A percentile compares a stretch with the other conserved stretches of the same genome.
Evolutionary conservation across 2,329 filamentous ascomycete species (phyloP).

Genomic region (Plectosphaerella cucumerina): DNA sequence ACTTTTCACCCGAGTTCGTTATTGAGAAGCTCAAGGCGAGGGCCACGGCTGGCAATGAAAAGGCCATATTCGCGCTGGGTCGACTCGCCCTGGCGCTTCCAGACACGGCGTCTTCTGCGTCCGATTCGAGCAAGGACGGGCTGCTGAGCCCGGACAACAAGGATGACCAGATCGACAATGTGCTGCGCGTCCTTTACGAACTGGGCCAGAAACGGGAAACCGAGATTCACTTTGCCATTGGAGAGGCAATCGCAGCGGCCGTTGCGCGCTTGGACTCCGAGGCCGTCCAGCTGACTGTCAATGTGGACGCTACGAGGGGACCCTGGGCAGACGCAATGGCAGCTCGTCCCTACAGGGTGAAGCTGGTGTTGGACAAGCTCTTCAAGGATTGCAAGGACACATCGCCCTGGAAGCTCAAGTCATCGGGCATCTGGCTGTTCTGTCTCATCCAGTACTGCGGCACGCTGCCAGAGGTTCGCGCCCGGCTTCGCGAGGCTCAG

Average conservation of each 20-base stretch:
- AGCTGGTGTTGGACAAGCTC: conserved; percentile 62
- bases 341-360: conserved; percentile 8
- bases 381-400: conserved; percentile 75
- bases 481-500: conserved; percentile 73
- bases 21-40: conserved; percentile 60
- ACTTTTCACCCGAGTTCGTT: conserved; percentile 36
- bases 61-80: conserved; percentile 76
- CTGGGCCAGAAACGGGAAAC: conserved; percentile 81
- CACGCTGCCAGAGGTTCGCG: conserved; percentile 69
- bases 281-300: conserved; percentile 68
- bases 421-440: conserved; percentile 92
- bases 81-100: conserved; percentile 64
- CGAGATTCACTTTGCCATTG: conserved; percentile 86
- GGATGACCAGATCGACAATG: conserved; percentile 7
- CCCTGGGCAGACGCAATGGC: conserved; percentile 30
- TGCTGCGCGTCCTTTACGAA: conserved; percentile 62
- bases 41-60: conserved; percentile 77
- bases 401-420: conserved; percentile 82
- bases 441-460: conserved; percentile 89
- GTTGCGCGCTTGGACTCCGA: conserved; percentile 81
- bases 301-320: conserved; percentile 56
- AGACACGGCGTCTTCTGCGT: conserved; percentile 24
- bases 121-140: conserved; percentile 5
- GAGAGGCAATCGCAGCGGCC: conserved; percentile 78
- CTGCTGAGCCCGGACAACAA: not conserved